Percentiles rank a stretch among this genome's conserved stretches.
These are phyloP conservation scores for Epichloe gansuensis DNA, from an alignment of 2,329 filamentous ascomycete genomes.

Conservation along the genomic window DNA sequence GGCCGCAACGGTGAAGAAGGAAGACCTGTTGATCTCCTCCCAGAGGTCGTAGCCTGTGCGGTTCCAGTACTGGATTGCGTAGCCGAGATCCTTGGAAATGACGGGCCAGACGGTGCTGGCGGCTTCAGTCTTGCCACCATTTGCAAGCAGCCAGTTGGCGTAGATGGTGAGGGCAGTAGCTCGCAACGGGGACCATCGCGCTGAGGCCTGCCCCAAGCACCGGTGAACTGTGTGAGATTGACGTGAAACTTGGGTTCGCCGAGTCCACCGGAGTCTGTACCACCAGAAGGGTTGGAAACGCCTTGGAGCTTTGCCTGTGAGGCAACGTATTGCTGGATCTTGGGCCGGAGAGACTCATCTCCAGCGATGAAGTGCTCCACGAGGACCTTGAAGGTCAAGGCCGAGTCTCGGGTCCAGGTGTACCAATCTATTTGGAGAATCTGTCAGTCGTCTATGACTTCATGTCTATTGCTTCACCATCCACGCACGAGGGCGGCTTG, in stretches of 20 bases:
- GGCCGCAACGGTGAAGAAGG: slow-evolving; percentile 65
- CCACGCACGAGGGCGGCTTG: neutral
- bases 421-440: slow-evolving; percentile 46
- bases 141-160: slow-evolving; percentile 56
- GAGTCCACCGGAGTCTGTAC: slow-evolving; percentile 36
- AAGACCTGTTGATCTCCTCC: slow-evolving; percentile 68
- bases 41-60: slow-evolving; percentile 62
- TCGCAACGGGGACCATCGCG: slow-evolving; percentile 68
- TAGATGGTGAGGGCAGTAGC: slow-evolving; percentile 64
- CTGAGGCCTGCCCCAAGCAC: slow-evolving; percentile 62
- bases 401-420: slow-evolving; percentile 65
- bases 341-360: slow-evolving; percentile 44
- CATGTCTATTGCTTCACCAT: too few species aligned
- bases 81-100: slow-evolving; percentile 62
- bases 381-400: slow-evolving; percentile 55
- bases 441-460: neutral
- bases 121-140: slow-evolving; percentile 49
- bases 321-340: slow-evolving; percentile 55
- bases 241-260: slow-evolving; percentile 64
- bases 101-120: slow-evolving; percentile 56
- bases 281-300: slow-evolving; percentile 55
- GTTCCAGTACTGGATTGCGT: slow-evolving; percentile 63
- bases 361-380: slow-evolving; percentile 49
- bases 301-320: slow-evolving; percentile 53
- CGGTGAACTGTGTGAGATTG: slow-evolving; percentile 50